Base-by-base conservation (phyloP, 139 green algal genomes). In the Marvania coccoides region DNA sequence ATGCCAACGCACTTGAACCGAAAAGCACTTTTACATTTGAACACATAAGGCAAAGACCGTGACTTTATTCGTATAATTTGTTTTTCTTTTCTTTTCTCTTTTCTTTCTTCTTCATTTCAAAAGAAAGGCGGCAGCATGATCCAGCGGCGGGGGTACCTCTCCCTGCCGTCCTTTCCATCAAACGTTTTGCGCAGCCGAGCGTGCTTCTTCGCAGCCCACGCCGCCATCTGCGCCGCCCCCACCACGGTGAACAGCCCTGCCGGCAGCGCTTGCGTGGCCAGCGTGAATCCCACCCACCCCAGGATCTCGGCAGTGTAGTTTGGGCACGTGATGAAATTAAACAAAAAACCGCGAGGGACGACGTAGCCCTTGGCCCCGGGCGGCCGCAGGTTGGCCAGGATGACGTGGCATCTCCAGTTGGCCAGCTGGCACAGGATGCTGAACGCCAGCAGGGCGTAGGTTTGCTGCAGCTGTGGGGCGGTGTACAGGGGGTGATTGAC, bases 401-500 rank as follows among this genome's bases (percentile, higher is more conserved):
- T 90, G 35, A 95, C 45, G 80, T 99, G 94, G 72, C 82, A 88
- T 31, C 67, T 91, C 29, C 88, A 71, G 74, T 96, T 96, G 58
- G 66, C 63, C 3, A 85, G 34, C 82, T 95, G 85, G 71, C 75
- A 88, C 4, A 90, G 6, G 47, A 92, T 30, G 12, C 78, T 84
- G 34, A 84, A 23, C 3, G 38, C 74, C 19, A 95, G 71, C 0
- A 58, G 58, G 14, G 47, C 19, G 30, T 35, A 31, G n/a, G 72
- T 63, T 30, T 58, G 54, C 23, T 29, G 81, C 5, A 87, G 5
- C n/a, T 69, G 61, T 2, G 90, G 87, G 6, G 83, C 4, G 3
- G 90, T 98, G 88, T 98, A 99, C 47, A 83, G 65, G 23, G 94
- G 94, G 83, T 99, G 94, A 79, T 98, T 98, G 61, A 97, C 75